Base-by-base conservation (phyloP, 371 early-diverging fungal species). In the Mucor irregularis region DNA sequence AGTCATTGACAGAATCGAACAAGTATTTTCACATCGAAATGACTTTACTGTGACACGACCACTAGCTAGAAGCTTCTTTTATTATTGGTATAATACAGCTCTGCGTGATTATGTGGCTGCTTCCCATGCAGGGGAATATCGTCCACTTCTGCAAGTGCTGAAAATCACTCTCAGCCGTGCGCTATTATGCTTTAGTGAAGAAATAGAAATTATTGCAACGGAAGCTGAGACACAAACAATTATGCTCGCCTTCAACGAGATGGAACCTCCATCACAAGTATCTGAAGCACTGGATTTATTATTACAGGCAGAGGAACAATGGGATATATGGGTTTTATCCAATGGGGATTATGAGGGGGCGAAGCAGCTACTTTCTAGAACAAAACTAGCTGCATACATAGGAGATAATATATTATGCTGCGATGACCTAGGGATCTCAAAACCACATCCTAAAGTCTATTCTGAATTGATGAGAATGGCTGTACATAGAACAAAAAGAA, bases 391-490 rank as follows among this genome's bases (percentile, higher is more conserved):
- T 16, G 28, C 30, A 17, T 50, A 29, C 48, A 21, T 51, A 2
- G 39, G 53, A 30, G 53, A 49, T 13, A 61, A 58, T 34, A 60
- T 68, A 0, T 26, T 64, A 16, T 57, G 70, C 25, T 76, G 76
- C 43, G 76, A 76, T 51, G 66, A 72, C 13, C 31, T 76, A 29
- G 17, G 45, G 9, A 17, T 73, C 4, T 67, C 76, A 9, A 72
- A 68, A 53, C 76, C 76, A 0, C 76, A 76, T 58, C 73, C 76
- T 0, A 72, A 66, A 48, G 73, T 76, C 8, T 76, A 76, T 44
- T 66, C 69, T 6, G 68, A 72, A 31, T 39, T 69, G 21, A 76
- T 76, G 76, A 60, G 76, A 34, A 9, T 59, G 16, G 58, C 53
- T 19, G 70, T 76, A 9, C 70, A 66, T 17, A 40, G 56, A 26